These are phyloP conservation scores for Esteya vermicola DNA, from an alignment of 2,329 filamentous ascomycete species.

Conservation along the genomic window DNA sequence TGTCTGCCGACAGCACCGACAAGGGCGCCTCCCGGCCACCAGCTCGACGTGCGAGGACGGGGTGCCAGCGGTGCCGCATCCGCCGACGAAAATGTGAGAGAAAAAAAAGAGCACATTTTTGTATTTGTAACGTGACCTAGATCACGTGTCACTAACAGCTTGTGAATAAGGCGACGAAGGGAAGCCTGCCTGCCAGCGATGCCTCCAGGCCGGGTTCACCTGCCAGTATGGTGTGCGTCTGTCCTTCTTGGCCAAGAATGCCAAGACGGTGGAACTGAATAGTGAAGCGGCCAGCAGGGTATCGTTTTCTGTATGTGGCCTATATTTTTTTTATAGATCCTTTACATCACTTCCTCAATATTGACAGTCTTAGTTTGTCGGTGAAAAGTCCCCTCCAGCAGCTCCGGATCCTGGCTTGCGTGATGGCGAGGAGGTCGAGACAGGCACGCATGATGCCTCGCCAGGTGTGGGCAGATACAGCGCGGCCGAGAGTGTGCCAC, in stretches of 20 bases:
- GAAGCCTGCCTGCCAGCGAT: slow-evolving; percentile 34
- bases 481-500: too few relatives aligned
- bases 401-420: too few relatives aligned
- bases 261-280: slow-evolving; percentile 12
- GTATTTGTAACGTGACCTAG: background rate
- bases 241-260: slow-evolving; percentile 34
- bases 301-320: too few relatives aligned
- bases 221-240: slow-evolving; percentile 33
- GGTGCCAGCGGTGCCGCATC: background rate
- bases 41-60: too few relatives aligned
- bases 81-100: background rate
- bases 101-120: background rate
- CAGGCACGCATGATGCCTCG: too few relatives aligned
- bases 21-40: too few relatives aligned
- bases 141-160: background rate
- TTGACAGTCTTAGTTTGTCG: background rate
- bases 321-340: too few relatives aligned
- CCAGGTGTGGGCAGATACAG: too few relatives aligned
- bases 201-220: slow-evolving; percentile 27
- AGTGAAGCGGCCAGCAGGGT: background rate
- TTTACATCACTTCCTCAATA: too few relatives aligned
- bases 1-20: background rate
- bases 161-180: slow-evolving; percentile 31
- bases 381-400: too few relatives aligned
- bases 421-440: too few relatives aligned